These are phyloP conservation scores for Citrus mangshanensis DNA, from an alignment of 345 rosid genomes.

Conservation along the genomic window DNA sequence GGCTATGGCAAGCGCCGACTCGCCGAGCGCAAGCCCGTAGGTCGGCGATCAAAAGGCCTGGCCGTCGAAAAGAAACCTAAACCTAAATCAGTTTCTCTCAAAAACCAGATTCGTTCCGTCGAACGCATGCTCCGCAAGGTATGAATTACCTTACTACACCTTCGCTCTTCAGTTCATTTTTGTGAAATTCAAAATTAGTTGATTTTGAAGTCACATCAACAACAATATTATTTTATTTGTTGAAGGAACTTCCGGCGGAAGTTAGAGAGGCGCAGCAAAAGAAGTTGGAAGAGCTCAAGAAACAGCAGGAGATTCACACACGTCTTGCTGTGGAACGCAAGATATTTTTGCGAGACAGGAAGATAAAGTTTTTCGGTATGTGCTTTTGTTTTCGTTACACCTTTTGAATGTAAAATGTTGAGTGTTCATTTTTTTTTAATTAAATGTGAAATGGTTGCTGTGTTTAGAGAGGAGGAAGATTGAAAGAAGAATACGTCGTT, in stretches of 20 bases:
- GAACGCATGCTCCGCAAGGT: conserved; percentile 99
- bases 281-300: conserved; percentile 75
- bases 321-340: conserved; percentile 87
- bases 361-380: conserved; percentile 90
- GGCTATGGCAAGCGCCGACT: conserved; percentile 78
- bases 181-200: too few species aligned
- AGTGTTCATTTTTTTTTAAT: background rate
- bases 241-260: conserved; percentile 68
- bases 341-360: conserved; percentile 81
- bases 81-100: conserved; percentile 65
- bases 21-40: conserved; percentile 55
- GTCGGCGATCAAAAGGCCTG: conserved; percentile 75
- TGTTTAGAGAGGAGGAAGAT: conserved; percentile 85
- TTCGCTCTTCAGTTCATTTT: background rate
- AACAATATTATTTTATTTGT: background rate
- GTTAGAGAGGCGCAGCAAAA: conserved; percentile 67
- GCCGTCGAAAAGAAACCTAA: conserved; percentile 81
- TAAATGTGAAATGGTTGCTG: background rate
- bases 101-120: conserved; percentile 92
- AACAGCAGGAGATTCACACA: conserved; percentile 80
- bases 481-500: conserved; percentile 79
- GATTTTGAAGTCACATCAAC: background rate
- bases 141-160: background rate
- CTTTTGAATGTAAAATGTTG: background rate
- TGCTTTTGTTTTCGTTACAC: background rate